A percentile compares a stretch with the other conserved stretches of the same genome.
phyloP scores from a whole-genome alignment of 495 filamentous ascomycete genomes.

The Oleoguttula mirabilis region DNA sequence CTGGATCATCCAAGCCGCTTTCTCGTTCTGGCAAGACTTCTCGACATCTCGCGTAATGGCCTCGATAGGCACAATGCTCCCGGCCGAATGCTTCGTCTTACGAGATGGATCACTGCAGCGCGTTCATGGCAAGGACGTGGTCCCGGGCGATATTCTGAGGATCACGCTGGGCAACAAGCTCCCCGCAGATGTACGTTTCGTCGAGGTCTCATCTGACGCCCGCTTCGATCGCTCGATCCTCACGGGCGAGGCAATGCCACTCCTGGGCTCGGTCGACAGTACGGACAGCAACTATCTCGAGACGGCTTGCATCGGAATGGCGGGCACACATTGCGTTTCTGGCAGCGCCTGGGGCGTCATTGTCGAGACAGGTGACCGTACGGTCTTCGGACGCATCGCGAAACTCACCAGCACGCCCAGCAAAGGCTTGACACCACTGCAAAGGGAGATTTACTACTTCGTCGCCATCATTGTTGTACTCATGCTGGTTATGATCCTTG shows the following conservation, averaged over 20 bases:
- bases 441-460: conserved; percentile 56
- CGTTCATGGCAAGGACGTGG: conserved; percentile 45
- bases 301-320: conserved; percentile 58
- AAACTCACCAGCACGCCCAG: conserved; percentile 52
- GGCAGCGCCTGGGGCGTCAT: conserved; percentile 54
- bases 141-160: conserved; percentile 52
- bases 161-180: conserved; percentile 56
- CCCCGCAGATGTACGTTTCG: conserved; percentile 57
- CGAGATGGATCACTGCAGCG: conserved; percentile 42
- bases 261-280: conserved; percentile 45
- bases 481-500: conserved; percentile 56
- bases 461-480: conserved; percentile 54
- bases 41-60: conserved; percentile 28
- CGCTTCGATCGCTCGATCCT: conserved; percentile 62
- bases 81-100: conserved; percentile 49
- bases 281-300: conserved; percentile 64
- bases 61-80: conserved; percentile 43
- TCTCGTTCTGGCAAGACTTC: conserved; percentile 32
- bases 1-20: conserved; percentile 56
- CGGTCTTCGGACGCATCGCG: conserved; percentile 59
- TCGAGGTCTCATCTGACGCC: conserved; percentile 44
- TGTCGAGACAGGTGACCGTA: conserved; percentile 46
- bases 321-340: conserved; percentile 56
- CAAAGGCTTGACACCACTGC: conserved; percentile 49
- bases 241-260: conserved; percentile 54